Base-by-base conservation (phyloP, 805 yeast genomes). In the Monosporozyma solicola region DNA sequence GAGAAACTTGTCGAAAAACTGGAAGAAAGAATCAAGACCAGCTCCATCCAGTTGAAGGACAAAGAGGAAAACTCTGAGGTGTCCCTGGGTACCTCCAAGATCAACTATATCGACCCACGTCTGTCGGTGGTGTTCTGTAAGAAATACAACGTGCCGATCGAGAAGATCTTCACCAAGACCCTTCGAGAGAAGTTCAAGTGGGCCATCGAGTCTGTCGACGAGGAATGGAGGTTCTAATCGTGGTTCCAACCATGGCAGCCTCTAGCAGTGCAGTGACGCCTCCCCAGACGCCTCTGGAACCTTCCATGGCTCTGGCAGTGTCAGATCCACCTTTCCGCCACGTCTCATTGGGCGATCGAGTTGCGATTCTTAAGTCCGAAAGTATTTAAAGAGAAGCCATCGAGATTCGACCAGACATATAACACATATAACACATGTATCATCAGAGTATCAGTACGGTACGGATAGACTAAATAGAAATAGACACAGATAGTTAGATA, bases 71-170 rank as follows among this genome's bases (percentile, higher is more conserved):
- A 91, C 66, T 87, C 96, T 0, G 87, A 87, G 59, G 97, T 92
- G 29, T 91, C 97, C 0, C 74, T 92, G 59, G 90, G 96, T 48
- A 92, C 98, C 0, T 87, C 96, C 27, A 92, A 92, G 73, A 82
- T 87, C 77, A 92, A 92, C 69, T 92, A 92, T 74, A 92, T 92
- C 55, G 98, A 92, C 69, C 98, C 98, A 27, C 77, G 98, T 58
- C 73, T 92, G 60, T 83, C 95, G 0, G 97, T 89, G 25, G 82
- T 87, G 78, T 92, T 90, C 64, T 80, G 95, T 51, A 91, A 90
- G 69, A 87, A 83, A 69, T 89, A 73, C 65, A 76, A 80, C 52
- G 97, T 92, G 22, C 98, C 98, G 7, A 85, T 92, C 52, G 97
- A 92, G 69, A 91, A 87, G 69, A 74, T 92, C 44, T 90, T 92